phyloP scores from a whole-genome alignment of 805 yeast genomes.

The Ogataea pini region DNA sequence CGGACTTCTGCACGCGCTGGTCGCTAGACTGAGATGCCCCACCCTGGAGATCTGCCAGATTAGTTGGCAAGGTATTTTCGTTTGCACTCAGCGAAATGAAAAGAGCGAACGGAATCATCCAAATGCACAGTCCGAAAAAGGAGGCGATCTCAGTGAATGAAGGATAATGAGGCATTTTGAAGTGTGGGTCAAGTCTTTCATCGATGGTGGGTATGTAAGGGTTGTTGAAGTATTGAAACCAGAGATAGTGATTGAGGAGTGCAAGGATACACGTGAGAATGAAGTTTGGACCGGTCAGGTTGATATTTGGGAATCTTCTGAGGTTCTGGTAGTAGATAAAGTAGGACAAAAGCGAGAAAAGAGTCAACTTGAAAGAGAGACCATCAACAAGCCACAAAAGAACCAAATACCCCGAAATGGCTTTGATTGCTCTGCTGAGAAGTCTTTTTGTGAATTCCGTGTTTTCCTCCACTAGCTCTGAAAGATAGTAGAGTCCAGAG shows the following conservation, averaged over 20 bases:
- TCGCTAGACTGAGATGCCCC: slow-evolving; percentile 23
- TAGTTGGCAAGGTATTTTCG: slow-evolving; percentile 78
- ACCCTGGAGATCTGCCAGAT: slow-evolving; percentile 32
- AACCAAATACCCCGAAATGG: slow-evolving; percentile 53
- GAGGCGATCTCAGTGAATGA: slow-evolving; percentile 90
- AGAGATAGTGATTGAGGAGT: slow-evolving; percentile 75
- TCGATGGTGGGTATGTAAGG: slow-evolving; percentile 71
- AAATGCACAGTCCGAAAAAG: slow-evolving; percentile 88
- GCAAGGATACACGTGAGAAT: slow-evolving; percentile 72
- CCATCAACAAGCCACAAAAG: slow-evolving; percentile 72
- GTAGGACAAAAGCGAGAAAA: slow-evolving; percentile 72
- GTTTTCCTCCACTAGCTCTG: slow-evolving; percentile 93
- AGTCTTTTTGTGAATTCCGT: slow-evolving; percentile 79
- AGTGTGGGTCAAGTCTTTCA: slow-evolving; percentile 56
- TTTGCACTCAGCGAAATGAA: slow-evolving; percentile 91
- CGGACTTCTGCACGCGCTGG: slow-evolving; percentile 42
- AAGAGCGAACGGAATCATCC: slow-evolving; percentile 92
- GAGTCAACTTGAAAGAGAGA: slow-evolving; percentile 68
- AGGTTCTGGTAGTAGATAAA: slow-evolving; percentile 75
- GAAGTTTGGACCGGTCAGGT: slow-evolving; percentile 70
- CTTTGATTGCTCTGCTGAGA: slow-evolving; percentile 61
- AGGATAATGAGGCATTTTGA: slow-evolving; percentile 68
- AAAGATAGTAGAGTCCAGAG: slow-evolving; percentile 85
- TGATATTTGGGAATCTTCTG: slow-evolving; percentile 79
- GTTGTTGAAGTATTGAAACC: slow-evolving; percentile 84